phyloP scores from a whole-genome alignment of 1,284 basidiomycete species.

The Xerocomus amazonicus region DNA sequence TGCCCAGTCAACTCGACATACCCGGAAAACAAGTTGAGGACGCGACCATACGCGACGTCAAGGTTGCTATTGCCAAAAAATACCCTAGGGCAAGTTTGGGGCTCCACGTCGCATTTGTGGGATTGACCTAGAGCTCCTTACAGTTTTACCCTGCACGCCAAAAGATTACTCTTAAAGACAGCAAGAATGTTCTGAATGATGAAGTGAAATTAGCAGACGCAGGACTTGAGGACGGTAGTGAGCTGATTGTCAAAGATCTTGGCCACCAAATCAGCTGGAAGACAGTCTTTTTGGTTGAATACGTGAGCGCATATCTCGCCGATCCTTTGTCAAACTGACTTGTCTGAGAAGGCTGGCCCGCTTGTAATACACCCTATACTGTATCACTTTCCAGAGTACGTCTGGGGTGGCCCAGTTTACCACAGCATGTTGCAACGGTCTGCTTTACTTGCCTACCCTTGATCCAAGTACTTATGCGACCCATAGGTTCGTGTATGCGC shows the following conservation, averaged over 20 bases:
- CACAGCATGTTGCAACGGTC: constrained; percentile 81
- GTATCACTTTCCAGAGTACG: constrained; percentile 66
- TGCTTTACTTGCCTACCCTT: constrained; percentile 14
- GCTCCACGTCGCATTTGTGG: not conserved
- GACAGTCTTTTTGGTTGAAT: constrained; percentile 87
- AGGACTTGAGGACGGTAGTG: constrained; percentile 54
- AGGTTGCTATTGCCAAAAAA: constrained; percentile 52
- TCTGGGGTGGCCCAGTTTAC: constrained; percentile 67
- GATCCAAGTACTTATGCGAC: constrained; percentile 7
- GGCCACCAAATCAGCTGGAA: constrained; percentile 86
- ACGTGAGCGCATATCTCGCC: constrained; percentile 51
- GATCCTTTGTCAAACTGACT: constrained; percentile 3
- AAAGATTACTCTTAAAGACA: constrained; percentile 62
- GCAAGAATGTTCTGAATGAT: constrained; percentile 61
- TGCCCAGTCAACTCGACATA: constrained; percentile 58
- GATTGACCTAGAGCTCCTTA: not conserved
- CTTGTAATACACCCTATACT: constrained; percentile 89
- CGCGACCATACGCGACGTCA: constrained; percentile 57
- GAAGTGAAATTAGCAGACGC: constrained; percentile 57
- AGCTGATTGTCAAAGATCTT: constrained; percentile 80
- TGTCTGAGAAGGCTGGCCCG: constrained; percentile 67
- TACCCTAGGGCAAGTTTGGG: constrained; percentile 51
- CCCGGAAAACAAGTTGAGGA: constrained; percentile 42
- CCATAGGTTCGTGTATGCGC: constrained; percentile 68
- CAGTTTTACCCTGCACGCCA: constrained; percentile 74